Evolutionary conservation across 2,329 filamentous ascomycete genomes (phyloP), one percentile per base, ranked within the genome.

Genomic region (Furcasterigmium furcatum): DNA sequence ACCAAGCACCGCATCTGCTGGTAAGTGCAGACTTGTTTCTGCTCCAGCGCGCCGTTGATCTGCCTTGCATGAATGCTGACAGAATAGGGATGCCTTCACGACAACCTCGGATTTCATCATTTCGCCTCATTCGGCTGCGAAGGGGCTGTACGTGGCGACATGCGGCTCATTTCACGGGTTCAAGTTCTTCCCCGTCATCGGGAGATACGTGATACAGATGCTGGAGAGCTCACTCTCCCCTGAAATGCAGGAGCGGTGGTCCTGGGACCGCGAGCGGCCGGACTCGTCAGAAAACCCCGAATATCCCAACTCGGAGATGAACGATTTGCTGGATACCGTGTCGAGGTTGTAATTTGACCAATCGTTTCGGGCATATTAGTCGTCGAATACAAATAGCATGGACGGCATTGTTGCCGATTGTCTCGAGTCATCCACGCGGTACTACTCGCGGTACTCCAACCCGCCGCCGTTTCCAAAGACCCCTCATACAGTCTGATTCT

Each of bases 1-100:
- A 74, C 76, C 46, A 79, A 83, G 56, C 76, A 84, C 56, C 73
- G 83, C 6, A 79, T 86, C 47, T 86, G 82, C 72, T 87, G 83
- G 82, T 85, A 61, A 61, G 76, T 65, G 5, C n/a, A n/a, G n/a
- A n/a, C n/a, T n/a, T n/a, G n/a, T n/a, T n/a, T n/a, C 3, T n/a
- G n/a, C n/a, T n/a, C n/a, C n/a, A n/a, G n/a, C n/a, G 2, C 34
- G 34, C n/a, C n/a, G 34, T n/a, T n/a, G n/a, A 24, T 22, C 13
- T 34, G 27, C 27, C 10, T 34, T n/a, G n/a, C n/a, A n/a, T n/a
- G n/a, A n/a, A n/a, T n/a, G n/a, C n/a, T n/a, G n/a, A 9, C 21
- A n/a, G 7, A 35, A 5, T 45, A 85, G 82, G 83, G 83, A 86
- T 51, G 82, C 81, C 9, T 79, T 85, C 54, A 83, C 80, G 0